Conservation (phyloP, 2,329 filamentous ascomycete genomes). For the Amauroascus verrucosus region DNA sequence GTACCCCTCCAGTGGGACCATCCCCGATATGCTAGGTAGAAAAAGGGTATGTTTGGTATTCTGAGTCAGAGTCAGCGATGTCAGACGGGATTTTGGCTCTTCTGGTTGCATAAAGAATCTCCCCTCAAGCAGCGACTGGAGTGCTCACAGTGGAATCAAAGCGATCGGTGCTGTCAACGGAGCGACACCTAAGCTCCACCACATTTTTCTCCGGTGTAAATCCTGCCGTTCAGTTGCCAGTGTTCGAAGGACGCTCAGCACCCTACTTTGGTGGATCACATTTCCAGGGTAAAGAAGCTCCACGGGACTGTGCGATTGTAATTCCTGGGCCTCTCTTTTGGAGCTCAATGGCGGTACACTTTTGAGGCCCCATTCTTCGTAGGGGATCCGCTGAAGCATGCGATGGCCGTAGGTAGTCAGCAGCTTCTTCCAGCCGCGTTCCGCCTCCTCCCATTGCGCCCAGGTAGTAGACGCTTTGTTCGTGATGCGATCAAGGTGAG, state of each 20-base stretch:
- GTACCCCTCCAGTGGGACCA: slow-evolving; percentile 76
- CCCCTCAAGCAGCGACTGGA: neutral
- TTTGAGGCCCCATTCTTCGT: slow-evolving; percentile 96
- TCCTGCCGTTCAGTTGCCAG: slow-evolving; percentile 71
- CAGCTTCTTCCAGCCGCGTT: slow-evolving; percentile 76
- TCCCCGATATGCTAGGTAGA: slow-evolving; percentile 80
- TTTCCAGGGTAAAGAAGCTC: slow-evolving; percentile 57
- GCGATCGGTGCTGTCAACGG: slow-evolving; percentile 75
- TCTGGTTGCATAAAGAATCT: neutral
- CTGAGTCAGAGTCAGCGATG: slow-evolving; percentile 36
- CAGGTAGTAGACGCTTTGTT: slow-evolving; percentile 65
- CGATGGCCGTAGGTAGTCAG: slow-evolving; percentile 80
- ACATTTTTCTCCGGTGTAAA: slow-evolving; percentile 64
- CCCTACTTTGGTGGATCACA: slow-evolving; percentile 54
- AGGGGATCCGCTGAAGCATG: slow-evolving; percentile 76
- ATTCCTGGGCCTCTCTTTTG: slow-evolving; percentile 53
- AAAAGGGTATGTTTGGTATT: slow-evolving; percentile 90
- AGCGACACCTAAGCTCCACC: slow-evolving; percentile 72
- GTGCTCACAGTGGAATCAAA: slow-evolving; percentile 68
- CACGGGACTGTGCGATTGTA: slow-evolving; percentile 55
- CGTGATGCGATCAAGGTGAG: slow-evolving; percentile 59
- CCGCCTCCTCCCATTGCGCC: slow-evolving; percentile 76
- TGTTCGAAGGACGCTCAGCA: slow-evolving; percentile 54
- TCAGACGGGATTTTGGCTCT: neutral
- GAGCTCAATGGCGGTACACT: slow-evolving; percentile 74